A percentile compares a stretch with the other conserved stretches of the same genome.
phyloP scores from a whole-genome alignment of 2,329 filamentous ascomycete genomes.

The Ophiostoma sp. region DNA sequence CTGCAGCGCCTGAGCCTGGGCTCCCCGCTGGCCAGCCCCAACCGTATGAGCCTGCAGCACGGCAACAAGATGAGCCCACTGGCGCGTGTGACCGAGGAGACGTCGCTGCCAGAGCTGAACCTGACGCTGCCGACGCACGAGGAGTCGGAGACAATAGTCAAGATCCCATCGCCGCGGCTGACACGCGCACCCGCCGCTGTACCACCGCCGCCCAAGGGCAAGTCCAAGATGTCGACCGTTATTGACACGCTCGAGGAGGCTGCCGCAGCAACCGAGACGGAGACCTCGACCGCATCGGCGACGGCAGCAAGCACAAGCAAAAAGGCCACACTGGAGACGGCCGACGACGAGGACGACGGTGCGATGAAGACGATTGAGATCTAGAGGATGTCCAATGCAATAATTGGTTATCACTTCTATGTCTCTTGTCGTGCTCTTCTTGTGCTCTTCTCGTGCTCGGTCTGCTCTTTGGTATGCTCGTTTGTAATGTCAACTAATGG shows the following conservation, averaged over 20 bases:
- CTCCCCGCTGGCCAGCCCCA: slow-evolving; percentile 60
- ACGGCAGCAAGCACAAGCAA: not conserved
- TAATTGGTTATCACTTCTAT: not conserved
- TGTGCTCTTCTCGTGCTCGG: not conserved
- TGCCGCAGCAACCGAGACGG: not conserved
- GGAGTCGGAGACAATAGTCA: slow-evolving; percentile 48
- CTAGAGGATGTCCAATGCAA: not conserved
- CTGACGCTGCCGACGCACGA: slow-evolving; percentile 36
- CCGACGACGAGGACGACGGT: slow-evolving; percentile 4
- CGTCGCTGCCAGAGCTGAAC: slow-evolving; percentile 37
- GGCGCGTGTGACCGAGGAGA: slow-evolving; percentile 69
- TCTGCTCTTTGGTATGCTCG: not conserved
- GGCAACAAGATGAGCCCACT: slow-evolving; percentile 66
- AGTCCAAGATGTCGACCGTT: slow-evolving; percentile 15
- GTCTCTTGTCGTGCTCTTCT: not conserved
- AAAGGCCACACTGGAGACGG: not conserved
- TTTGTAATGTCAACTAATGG: slow-evolving; percentile 10
- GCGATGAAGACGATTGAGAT: slow-evolving; percentile 20
- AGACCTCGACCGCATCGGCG: not conserved
- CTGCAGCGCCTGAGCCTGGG: slow-evolving; percentile 63
- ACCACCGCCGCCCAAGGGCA: slow-evolving; percentile 17
- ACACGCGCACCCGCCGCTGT: not conserved
- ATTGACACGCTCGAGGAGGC: slow-evolving; percentile 14
- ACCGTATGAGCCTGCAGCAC: slow-evolving; percentile 50
- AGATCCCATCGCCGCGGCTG: slow-evolving; percentile 41